Evolutionary conservation across 306 rosid genomes (phyloP), one percentile per base, ranked within the genome.

Genomic region (Castanopsis chinensis): DNA sequence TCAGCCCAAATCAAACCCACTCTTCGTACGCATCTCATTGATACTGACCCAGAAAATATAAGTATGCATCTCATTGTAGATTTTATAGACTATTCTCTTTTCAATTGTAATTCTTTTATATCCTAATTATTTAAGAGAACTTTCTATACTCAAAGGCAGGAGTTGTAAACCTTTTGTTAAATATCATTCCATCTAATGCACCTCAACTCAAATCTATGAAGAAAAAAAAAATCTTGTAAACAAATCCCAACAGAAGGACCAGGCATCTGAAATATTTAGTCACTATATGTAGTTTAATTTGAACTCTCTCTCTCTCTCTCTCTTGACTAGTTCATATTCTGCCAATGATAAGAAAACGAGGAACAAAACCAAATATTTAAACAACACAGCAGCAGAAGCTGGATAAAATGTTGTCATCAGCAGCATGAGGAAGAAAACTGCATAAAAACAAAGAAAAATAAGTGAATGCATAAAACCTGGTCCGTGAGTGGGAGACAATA

Each of bases 401-500:
- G 53, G 53, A 32, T 54, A 53, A 59, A 43, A 68, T 54, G 75
- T 14, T 45, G 27, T 19, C 65, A 80, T 49, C 79, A 53, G 15
- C 33, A 75, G 41, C 53, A 76, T 65, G 59, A 63, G 45, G 75
- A 76, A 64, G 59, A 11, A 4, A 51, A 57, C 23, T 72, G 60
- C 65, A 65, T 23, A 72, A 53, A 33, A 81, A 25, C 20, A 41
- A 54, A 57, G 49, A 4, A 64, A 15, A 74, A 60, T 32, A 73
- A 76, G 28, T 33, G 41, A 74, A 80, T 21, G 59, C 78, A 73
- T 2, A 78, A 76, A 81, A 95, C 99, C 98, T 95, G 89, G 86
- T 91, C 86, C 69, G 88, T 45, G 98, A 91, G 86, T 71, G 83
- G n/a, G 90, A 83, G 76, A 88, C 45, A 45, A 90, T 73, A 86